A percentile compares a stretch with the other conserved stretches of the same genome.
These are phyloP conservation scores for Exophiala sp. DNA, from an alignment of 2,329 filamentous ascomycete species.

Conservation along the genomic window DNA sequence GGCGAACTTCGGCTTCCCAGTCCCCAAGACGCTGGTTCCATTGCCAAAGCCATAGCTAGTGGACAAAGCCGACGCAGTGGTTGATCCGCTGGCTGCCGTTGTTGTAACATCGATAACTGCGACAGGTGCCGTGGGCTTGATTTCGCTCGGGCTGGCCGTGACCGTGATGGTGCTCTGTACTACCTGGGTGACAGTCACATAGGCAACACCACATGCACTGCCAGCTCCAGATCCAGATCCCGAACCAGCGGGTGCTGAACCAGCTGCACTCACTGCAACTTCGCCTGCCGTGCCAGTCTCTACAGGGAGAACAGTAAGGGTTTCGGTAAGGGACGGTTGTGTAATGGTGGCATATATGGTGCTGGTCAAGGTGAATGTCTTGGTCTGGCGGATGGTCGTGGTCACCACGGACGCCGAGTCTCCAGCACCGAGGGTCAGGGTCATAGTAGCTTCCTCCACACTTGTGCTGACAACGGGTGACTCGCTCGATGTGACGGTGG, in stretches of 20 bases:
- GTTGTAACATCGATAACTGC: slow-evolving; percentile 7
- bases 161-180: slow-evolving; percentile 22
- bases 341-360: slow-evolving; percentile 22
- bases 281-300: not conserved
- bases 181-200: slow-evolving; percentile 19
- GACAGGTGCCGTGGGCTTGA: slow-evolving; percentile 2
- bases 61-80: not conserved
- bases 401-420: slow-evolving; percentile 20
- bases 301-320: slow-evolving; percentile 12
- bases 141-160: slow-evolving; percentile 10
- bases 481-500: slow-evolving; percentile 11
- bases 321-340: slow-evolving; percentile 18
- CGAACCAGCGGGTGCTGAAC: not conserved
- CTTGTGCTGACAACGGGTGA: slow-evolving; percentile 15
- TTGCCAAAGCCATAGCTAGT: slow-evolving; percentile 9
- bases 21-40: slow-evolving; percentile 9
- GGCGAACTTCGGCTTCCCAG: not conserved
- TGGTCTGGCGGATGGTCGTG: slow-evolving; percentile 20
- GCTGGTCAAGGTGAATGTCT: slow-evolving; percentile 15
- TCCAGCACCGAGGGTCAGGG: slow-evolving; percentile 19
- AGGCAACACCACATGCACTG: slow-evolving; percentile 13
- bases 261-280: not conserved
- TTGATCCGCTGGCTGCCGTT: not conserved
- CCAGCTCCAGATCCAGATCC: too few relatives aligned
- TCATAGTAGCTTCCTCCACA: slow-evolving; percentile 14